Conservation (phyloP, 768 basidiomycete species). For the Asterophora parasitica region DNA sequence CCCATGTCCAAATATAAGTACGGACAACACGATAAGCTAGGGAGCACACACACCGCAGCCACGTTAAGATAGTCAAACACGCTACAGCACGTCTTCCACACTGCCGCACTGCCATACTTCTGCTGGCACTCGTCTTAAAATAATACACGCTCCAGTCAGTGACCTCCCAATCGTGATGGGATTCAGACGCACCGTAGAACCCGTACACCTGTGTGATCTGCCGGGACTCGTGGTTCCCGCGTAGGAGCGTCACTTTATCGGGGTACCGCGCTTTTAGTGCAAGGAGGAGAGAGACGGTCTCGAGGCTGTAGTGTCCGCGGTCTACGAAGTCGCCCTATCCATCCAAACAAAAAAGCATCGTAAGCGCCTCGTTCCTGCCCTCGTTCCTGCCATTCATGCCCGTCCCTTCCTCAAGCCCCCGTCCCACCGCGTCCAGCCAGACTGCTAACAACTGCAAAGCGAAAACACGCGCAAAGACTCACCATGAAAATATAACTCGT, state of each 20-base stretch:
- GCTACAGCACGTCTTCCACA: conserved; percentile 96
- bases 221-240: conserved; percentile 95
- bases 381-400: too few relatives aligned
- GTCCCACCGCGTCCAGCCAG: too few relatives aligned
- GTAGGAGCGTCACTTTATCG: conserved; percentile 83
- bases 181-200: conserved; percentile 80
- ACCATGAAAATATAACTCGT: conserved; percentile 96
- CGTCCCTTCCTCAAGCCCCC: too few relatives aligned
- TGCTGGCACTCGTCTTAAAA: conserved; percentile 98
- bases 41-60: conserved; percentile 65
- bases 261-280: conserved; percentile 95
- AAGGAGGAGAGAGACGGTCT: conserved; percentile 87
- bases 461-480: conserved; percentile 42
- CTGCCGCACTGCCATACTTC: conserved; percentile 91
- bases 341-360: conserved; percentile 10
- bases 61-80: conserved; percentile 96
- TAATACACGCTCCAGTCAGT: conserved; percentile 4
- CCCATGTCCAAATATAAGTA: background rate
- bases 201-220: conserved; percentile 99
- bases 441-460: too few relatives aligned
- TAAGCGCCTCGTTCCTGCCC: too few relatives aligned
- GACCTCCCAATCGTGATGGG: background rate
- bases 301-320: conserved; percentile 91
- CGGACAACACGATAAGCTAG: background rate
- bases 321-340: conserved; percentile 95